These are phyloP conservation scores for Beauveria sp. DNA, from an alignment of 2,329 filamentous ascomycete genomes.

Conservation along the genomic window DNA sequence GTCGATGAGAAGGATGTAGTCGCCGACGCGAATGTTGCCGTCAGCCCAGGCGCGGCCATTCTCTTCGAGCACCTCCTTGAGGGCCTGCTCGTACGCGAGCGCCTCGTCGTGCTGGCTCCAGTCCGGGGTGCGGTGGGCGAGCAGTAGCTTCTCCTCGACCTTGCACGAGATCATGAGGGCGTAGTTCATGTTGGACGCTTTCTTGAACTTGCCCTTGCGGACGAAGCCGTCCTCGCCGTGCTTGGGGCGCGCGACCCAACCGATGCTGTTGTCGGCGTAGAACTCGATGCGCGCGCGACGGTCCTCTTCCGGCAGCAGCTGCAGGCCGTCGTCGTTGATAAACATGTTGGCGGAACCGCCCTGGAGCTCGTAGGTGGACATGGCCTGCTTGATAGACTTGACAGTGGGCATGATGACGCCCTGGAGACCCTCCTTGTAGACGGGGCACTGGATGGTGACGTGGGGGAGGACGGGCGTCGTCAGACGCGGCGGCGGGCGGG, in stretches of 20 bases:
- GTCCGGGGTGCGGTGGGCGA: constrained; percentile 45
- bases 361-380: constrained; percentile 41
- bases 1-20: constrained; percentile 61
- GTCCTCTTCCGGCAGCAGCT: constrained; percentile 39
- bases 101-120: constrained; percentile 41
- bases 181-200: constrained; percentile 71
- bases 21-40: constrained; percentile 53
- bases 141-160: constrained; percentile 52
- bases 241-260: constrained; percentile 41
- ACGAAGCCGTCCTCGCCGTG: constrained; percentile 41
- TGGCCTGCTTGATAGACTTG: constrained; percentile 42
- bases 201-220: constrained; percentile 61
- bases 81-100: constrained; percentile 54
- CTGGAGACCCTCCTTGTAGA: constrained; percentile 34
- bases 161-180: constrained; percentile 53
- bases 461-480: constrained; percentile 55
- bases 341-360: constrained; percentile 44
- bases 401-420: constrained; percentile 41
- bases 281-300: constrained; percentile 50
- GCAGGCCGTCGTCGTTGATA: constrained; percentile 56
- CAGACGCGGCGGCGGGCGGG: constrained; percentile 56
- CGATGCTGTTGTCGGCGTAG: constrained; percentile 40
- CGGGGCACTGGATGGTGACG: constrained; percentile 39
- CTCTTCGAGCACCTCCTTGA: constrained; percentile 45
- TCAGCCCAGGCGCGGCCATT: constrained; percentile 42